These are phyloP conservation scores for Cladophialophora immunda DNA, from an alignment of 2,329 filamentous ascomycete species.

Conservation along the genomic window DNA sequence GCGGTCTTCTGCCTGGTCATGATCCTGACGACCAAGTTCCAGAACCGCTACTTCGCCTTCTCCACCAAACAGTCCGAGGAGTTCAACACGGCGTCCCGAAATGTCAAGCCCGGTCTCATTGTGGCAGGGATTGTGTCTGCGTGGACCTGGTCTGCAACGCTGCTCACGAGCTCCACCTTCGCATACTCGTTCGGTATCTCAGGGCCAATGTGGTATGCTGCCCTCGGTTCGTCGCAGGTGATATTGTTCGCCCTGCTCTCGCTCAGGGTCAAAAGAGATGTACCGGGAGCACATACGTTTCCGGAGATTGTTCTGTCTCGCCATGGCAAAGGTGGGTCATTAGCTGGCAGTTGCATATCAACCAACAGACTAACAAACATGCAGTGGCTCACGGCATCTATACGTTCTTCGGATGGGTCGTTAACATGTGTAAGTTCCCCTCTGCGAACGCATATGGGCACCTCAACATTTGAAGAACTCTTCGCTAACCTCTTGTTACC, in stretches of 20 bases:
- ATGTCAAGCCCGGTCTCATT: conserved; percentile 86
- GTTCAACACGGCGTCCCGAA: conserved; percentile 87
- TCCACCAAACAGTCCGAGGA: conserved; percentile 87
- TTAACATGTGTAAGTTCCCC: conserved; percentile 66
- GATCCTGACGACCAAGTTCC: conserved; percentile 43
- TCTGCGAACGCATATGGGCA: too few species aligned
- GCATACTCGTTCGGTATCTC: conserved; percentile 79
- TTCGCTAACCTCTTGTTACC: too few species aligned
- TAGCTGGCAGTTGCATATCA: too few species aligned
- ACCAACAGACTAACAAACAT: neutral
- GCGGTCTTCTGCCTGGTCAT: conserved; percentile 54
- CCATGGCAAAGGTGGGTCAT: conserved; percentile 65
- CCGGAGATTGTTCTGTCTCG: conserved; percentile 83
- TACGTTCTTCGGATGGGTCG: conserved; percentile 81
- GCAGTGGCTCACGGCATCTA: conserved; percentile 76
- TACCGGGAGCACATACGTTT: conserved; percentile 60
- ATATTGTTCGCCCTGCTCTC: conserved; percentile 87
- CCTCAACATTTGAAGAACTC: too few species aligned
- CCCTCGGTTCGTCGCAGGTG: conserved; percentile 81
- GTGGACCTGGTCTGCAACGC: conserved; percentile 73
- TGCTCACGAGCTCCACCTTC: conserved; percentile 75
- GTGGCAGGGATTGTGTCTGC: conserved; percentile 86
- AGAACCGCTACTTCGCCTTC: conserved; percentile 28
- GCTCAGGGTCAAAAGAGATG: conserved; percentile 38
- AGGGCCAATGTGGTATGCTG: conserved; percentile 72